These are phyloP conservation scores for Neostapfia colusana DNA, from an alignment of 176 grass and related monocot genomes.

Conservation along the genomic window DNA sequence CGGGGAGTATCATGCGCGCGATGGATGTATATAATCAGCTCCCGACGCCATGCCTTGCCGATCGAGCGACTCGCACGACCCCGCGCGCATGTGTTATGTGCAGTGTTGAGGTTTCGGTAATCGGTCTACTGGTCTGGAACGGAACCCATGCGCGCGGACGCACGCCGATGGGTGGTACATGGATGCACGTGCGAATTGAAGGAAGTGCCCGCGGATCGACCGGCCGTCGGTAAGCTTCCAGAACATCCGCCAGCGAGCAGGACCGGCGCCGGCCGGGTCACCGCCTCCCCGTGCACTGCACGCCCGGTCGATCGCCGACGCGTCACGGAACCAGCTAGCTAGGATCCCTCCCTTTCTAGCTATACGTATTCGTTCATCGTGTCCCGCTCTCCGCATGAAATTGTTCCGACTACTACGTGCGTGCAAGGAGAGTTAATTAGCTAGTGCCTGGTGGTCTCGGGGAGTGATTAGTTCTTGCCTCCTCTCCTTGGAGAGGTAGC, in stretches of 20 bases:
- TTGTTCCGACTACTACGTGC: not conserved
- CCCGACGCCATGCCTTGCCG: not conserved
- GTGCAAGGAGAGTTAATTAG: not conserved
- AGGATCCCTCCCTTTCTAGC: not conserved
- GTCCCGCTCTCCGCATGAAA: not conserved
- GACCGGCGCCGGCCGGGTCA: conserved; percentile 23
- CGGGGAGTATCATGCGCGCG: conserved; percentile 30
- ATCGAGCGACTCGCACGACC: not conserved
- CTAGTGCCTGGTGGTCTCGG: not conserved
- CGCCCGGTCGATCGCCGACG: not conserved
- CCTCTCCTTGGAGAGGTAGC: not conserved
- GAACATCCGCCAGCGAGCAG: conserved; percentile 32
- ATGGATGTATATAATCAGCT: not conserved
- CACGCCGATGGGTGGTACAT: not conserved
- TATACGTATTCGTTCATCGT: not conserved
- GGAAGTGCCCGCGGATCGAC: conserved; percentile 27
- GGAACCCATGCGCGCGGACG: not conserved
- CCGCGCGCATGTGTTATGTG: too few species aligned
- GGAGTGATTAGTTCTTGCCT: not conserved
- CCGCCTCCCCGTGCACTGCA: not conserved
- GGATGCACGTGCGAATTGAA: conserved; percentile 15
- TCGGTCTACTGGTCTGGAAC: too few species aligned
- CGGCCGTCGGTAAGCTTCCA: conserved; percentile 41
- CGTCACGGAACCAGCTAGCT: not conserved
- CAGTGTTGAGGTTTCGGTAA: not conserved